These are phyloP conservation scores for Penicillium riverlandense DNA, from an alignment of 495 filamentous ascomycete species.

Conservation along the genomic window DNA sequence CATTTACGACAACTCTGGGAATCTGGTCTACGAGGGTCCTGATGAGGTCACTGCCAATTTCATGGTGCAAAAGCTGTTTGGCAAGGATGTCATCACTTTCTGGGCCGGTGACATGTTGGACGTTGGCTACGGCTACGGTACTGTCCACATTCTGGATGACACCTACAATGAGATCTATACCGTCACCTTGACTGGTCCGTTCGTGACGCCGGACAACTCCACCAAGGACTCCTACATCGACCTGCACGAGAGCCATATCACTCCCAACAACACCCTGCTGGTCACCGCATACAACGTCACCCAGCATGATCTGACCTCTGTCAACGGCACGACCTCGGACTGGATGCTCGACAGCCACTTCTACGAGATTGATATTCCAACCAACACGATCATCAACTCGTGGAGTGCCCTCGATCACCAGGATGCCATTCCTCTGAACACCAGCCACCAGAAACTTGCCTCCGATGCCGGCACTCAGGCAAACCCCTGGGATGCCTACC, in stretches of 20 bases:
- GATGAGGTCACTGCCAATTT: slow-evolving; percentile 29
- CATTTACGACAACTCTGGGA: slow-evolving; percentile 27
- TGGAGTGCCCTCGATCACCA: slow-evolving; percentile 25
- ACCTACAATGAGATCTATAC: slow-evolving; percentile 33
- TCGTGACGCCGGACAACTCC: slow-evolving; percentile 21
- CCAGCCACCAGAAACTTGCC: slow-evolving; percentile 17
- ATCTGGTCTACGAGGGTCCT: slow-evolving; percentile 28
- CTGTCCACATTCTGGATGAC: slow-evolving; percentile 30
- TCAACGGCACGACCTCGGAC: slow-evolving; percentile 23
- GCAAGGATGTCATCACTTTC: slow-evolving; percentile 27
- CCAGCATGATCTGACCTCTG: slow-evolving; percentile 36
- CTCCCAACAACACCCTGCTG: slow-evolving; percentile 41
- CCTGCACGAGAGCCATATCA: slow-evolving; percentile 43
- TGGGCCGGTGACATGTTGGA: slow-evolving; percentile 29
- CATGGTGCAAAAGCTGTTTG: slow-evolving; percentile 24
- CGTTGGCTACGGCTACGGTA: slow-evolving; percentile 25
- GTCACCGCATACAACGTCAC: slow-evolving; percentile 50
- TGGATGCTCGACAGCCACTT: slow-evolving; percentile 40
- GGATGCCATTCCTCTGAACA: slow-evolving; percentile 12
- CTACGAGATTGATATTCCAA: slow-evolving; percentile 35
- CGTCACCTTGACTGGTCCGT: slow-evolving; percentile 18
- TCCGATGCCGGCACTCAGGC: slow-evolving; percentile 12
- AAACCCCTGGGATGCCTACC: slow-evolving; percentile 29
- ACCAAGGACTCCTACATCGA: slow-evolving; percentile 28
- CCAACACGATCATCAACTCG: slow-evolving; percentile 23